Evolutionary conservation across 345 rosid species (phyloP).

Genomic region (Citrus trifoliata): DNA sequence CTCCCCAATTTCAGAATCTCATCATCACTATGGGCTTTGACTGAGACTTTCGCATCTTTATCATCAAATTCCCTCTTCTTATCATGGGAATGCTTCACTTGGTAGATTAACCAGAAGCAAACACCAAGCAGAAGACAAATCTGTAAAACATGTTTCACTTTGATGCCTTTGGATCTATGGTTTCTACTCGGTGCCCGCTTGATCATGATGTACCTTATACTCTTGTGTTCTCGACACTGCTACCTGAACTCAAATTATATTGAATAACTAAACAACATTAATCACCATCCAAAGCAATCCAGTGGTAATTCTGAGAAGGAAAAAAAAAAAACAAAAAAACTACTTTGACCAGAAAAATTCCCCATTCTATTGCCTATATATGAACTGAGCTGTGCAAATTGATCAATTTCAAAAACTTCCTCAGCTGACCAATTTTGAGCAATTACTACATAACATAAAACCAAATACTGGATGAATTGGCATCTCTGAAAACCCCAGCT

Average conservation of each 20-base stretch:
- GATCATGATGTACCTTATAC: constrained; percentile 37
- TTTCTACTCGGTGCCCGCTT: constrained; percentile 63
- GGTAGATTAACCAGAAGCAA: constrained; percentile 84
- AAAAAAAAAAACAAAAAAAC: neutral
- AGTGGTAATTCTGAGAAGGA: neutral
- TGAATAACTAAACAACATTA: neutral
- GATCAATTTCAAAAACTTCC: neutral
- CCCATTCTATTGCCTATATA: neutral
- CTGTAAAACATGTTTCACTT: constrained; percentile 69
- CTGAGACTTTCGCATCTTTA: constrained; percentile 39
- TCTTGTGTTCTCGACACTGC: neutral
- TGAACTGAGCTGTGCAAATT: neutral
- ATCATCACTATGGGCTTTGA: constrained; percentile 20
- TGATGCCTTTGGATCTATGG: constrained; percentile 66
- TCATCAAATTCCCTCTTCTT: constrained; percentile 74
- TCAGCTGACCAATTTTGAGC: neutral
- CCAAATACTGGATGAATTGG: neutral
- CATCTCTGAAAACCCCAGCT: neutral
- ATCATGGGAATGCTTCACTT: constrained; percentile 88
- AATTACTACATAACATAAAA: neutral
- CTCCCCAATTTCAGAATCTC: constrained; percentile 58
- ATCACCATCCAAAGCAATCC: neutral
- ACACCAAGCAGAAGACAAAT: constrained; percentile 72
- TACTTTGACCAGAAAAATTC: neutral
- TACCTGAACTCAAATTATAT: neutral